Percentiles rank a stretch among this genome's conserved stretches.
phyloP scores from a whole-genome alignment of 2,329 filamentous ascomycete genomes.

The Incumbomyces delicatus region DNA sequence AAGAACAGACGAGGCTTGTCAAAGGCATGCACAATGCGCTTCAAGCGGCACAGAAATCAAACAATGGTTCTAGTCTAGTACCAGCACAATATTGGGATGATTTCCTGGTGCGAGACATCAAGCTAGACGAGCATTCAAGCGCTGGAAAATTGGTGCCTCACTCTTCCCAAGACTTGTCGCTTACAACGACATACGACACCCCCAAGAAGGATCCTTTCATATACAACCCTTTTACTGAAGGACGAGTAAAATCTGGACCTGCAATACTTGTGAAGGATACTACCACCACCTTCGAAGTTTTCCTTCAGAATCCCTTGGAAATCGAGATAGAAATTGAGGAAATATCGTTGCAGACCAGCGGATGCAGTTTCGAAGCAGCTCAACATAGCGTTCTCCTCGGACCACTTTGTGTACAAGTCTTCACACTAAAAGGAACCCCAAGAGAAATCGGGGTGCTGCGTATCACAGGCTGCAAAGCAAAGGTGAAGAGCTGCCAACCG shows the following conservation, averaged over 20 bases:
- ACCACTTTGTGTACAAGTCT: constrained; percentile 70
- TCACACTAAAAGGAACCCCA: constrained; percentile 62
- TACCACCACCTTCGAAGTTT: constrained; percentile 65
- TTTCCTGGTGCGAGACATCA: constrained; percentile 72
- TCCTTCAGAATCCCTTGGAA: constrained; percentile 88
- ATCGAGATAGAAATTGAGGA: constrained; percentile 84
- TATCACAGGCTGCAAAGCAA: constrained; percentile 68
- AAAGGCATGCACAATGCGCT: constrained; percentile 81
- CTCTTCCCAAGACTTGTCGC: constrained; percentile 41
- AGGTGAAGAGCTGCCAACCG: constrained; percentile 70
- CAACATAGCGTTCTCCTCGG: constrained; percentile 60
- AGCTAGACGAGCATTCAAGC: constrained; percentile 54
- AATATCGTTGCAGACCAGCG: constrained; percentile 63
- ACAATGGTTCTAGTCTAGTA: constrained; percentile 48
- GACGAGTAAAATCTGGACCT: constrained; percentile 48
- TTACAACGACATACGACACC: constrained; percentile 29
- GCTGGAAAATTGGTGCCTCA: constrained; percentile 58
- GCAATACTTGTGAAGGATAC: constrained; percentile 70
- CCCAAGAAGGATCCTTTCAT: constrained; percentile 67
- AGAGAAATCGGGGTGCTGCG: constrained; percentile 57
- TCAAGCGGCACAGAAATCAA: constrained; percentile 64
- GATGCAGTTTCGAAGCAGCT: constrained; percentile 59
- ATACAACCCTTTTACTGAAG: constrained; percentile 83
- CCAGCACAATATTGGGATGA: constrained; percentile 94
- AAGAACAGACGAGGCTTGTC: constrained; percentile 77